A percentile compares a stretch with the other conserved stretches of the same genome.
Evolutionary conservation across 192 early-diverging fungal genomes (phyloP).

Genomic region (Gigaspora rosea): DNA sequence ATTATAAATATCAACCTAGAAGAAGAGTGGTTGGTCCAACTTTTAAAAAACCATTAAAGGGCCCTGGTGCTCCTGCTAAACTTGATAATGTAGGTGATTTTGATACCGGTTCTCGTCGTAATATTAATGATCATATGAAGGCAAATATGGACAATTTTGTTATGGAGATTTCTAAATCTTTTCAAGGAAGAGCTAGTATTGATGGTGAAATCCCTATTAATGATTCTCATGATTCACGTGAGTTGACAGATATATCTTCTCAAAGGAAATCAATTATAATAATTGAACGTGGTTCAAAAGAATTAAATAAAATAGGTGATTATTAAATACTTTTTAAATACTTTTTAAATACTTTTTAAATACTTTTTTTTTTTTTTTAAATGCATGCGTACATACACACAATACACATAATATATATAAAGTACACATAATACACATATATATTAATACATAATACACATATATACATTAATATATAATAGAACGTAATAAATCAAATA

Average conservation of each 20-base stretch:
- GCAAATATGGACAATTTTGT: slow-evolving; percentile 27
- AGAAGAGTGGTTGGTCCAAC: slow-evolving; percentile 30
- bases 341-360: too few species aligned
- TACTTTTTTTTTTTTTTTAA: neutral
- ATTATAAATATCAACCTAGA: slow-evolving; percentile 35
- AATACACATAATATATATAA: neutral
- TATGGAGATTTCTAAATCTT: slow-evolving; percentile 12
- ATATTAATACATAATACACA: neutral
- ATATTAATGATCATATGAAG: neutral
- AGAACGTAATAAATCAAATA: too few species aligned
- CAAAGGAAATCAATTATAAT: slow-evolving; percentile 20
- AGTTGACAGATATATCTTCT: neutral
- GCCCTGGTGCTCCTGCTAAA: slow-evolving; percentile 3
- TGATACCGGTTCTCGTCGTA: neutral
- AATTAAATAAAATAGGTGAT: slow-evolving; percentile 24
- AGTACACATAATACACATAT: neutral
- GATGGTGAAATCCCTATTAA: neutral
- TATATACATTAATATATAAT: too few species aligned
- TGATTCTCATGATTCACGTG: neutral
- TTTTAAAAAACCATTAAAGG: slow-evolving; percentile 22
- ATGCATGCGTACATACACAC: neutral
- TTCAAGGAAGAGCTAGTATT: neutral
- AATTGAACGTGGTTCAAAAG: slow-evolving; percentile 31
- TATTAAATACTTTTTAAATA: neutral
- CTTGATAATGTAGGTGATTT: neutral